Base-by-base conservation (phyloP, 2,329 filamentous ascomycete genomes). In the Fusarium bactridioides region DNA sequence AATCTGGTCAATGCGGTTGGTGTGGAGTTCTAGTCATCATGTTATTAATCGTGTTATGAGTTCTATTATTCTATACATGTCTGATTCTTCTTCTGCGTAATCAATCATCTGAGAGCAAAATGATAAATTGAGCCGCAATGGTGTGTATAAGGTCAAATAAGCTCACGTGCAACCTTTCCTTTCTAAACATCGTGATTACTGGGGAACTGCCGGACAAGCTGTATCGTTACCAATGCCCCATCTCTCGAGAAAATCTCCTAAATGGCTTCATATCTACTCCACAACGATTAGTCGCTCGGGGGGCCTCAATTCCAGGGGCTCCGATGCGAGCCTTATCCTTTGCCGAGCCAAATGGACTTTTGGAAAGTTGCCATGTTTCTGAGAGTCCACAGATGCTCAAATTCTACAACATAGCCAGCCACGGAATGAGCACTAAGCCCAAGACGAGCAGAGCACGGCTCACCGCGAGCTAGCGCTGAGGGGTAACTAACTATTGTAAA, bases 1-100 rank as follows among this genome's bases (percentile, higher is more conserved):
- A 67, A 51, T 1, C 27, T 67, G 51, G 37, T 64, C 12, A 50
- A 33, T 13, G 16, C 18, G 5, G 64, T 67, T 9, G 59, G 50
- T 6, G 37, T 67, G 4, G 6, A 67, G 10, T 41, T 67, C 16
- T 67, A 58, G 58, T 12, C 10, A 18, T n/a, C 9, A 18, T 10
- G 9, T 18, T 4, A 38, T 43, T 37, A 9, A 9, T 12, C 11
- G 11, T 10, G 9, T 16, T 10, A 3, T 11, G 19, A 1, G 9
- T 51, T 12, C 21, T 50, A 29, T 6, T 10, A 16, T 23, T 33
- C 16, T 40, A 7, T 7, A 7, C 7, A 12, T 7, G 12, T 37
- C 4, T 37, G 8, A 21, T 25, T 31, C 16, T 10, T 5, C 16
- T 23, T 50, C 4, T 3, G 15, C 11, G 7, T 12, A n/a, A 16